These are phyloP conservation scores for Rhododendron henanense DNA, from an alignment of 148 eudicot species.

Conservation along the genomic window DNA sequence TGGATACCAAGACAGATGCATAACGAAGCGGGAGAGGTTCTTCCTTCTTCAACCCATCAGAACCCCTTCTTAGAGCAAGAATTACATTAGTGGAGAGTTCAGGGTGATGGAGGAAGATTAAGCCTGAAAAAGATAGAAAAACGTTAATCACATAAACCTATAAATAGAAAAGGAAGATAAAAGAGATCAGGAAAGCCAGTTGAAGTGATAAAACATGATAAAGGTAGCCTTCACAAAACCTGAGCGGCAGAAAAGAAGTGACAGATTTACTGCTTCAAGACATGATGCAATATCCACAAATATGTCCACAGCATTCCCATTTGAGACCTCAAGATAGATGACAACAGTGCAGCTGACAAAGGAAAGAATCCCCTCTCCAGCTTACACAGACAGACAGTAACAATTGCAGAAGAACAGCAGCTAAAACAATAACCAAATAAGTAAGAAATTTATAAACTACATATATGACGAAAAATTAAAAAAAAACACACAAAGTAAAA, in stretches of 20 bases:
- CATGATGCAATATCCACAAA: conserved; percentile 61
- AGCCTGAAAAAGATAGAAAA: conserved; percentile 50
- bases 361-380: conserved; percentile 98
- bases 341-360: conserved; percentile 75
- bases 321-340: conserved; percentile 59
- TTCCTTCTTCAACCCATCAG: conserved; percentile 43
- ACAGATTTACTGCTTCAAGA: conserved; percentile 68
- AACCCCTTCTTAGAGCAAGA: conserved; percentile 65
- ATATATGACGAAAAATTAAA: not conserved
- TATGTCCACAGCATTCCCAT: conserved; percentile 45
- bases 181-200: not conserved
- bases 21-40: conserved; percentile 72
- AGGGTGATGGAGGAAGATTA: conserved; percentile 74
- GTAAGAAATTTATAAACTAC: not conserved
- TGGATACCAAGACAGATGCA: conserved; percentile 67
- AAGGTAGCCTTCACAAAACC: conserved; percentile 36
- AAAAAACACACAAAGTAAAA: not conserved
- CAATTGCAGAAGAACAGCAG: not conserved
- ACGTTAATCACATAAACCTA: conserved; percentile 11
- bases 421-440: not conserved
- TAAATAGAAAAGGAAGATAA: not conserved
- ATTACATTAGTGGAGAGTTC: conserved; percentile 73
- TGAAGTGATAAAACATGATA: not conserved
- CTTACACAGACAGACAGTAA: conserved; percentile 6
- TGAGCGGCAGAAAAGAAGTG: conserved; percentile 83